Conservation (phyloP, 768 basidiomycete genomes). For the Hemileccinum rubropunctum region DNA sequence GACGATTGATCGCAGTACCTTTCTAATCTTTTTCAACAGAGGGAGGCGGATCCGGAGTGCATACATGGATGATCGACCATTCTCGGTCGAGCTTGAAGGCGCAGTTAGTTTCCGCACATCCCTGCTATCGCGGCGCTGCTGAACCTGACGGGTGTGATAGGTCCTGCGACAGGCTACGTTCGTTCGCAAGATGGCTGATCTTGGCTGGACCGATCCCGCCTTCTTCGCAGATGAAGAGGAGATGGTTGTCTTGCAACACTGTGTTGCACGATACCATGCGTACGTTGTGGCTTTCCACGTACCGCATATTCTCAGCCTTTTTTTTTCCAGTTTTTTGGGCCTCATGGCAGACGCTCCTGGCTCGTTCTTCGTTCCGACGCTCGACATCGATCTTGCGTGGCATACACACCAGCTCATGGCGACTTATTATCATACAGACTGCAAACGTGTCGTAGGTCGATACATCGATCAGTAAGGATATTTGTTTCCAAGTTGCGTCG, state of each 20-base stretch:
- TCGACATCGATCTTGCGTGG: constrained; percentile 73
- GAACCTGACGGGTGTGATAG: constrained; percentile 21
- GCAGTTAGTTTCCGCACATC: constrained; percentile 36
- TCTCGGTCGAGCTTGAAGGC: constrained; percentile 53
- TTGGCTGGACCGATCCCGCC: constrained; percentile 47
- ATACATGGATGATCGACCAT: constrained; percentile 48
- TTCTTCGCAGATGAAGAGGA: constrained; percentile 40
- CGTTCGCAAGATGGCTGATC: constrained; percentile 48
- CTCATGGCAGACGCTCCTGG: constrained; percentile 44
- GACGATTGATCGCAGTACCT: neutral
- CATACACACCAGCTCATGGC: constrained; percentile 64
- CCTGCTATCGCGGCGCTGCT: neutral
- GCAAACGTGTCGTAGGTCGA: constrained; percentile 37
- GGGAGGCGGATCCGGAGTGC: constrained; percentile 41
- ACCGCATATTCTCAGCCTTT: neutral
- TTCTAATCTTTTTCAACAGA: constrained; percentile 18
- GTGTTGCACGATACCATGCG: constrained; percentile 56
- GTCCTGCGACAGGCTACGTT: constrained; percentile 57
- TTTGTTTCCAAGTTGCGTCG: neutral
- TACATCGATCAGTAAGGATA: constrained; percentile 55
- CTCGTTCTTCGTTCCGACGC: constrained; percentile 52
- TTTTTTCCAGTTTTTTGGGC: constrained; percentile 41
- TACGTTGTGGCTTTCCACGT: constrained; percentile 22
- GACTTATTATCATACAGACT: constrained; percentile 41
- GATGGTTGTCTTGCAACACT: constrained; percentile 43